Base-by-base conservation (phyloP, 768 basidiomycete species). In the Bullera alba region DNA sequence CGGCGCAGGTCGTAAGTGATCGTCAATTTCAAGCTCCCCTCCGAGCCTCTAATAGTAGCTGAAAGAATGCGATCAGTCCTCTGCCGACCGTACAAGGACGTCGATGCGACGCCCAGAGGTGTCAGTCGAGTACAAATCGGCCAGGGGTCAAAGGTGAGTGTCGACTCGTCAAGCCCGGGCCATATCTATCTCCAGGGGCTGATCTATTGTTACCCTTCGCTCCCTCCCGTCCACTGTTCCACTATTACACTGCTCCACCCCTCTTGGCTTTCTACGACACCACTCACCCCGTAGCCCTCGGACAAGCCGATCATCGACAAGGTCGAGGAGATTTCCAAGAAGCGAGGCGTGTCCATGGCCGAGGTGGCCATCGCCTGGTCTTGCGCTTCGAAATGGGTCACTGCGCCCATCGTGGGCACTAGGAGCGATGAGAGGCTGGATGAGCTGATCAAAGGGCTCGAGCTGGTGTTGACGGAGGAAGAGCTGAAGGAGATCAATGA, bases 321-420 rank as follows among this genome's bases (percentile, higher is more conserved):
- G 7, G 77, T 84, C 32, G 79, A 82, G 56, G 73, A 77, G 47
- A 69, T 84, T 41, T 78, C 81, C 3, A 79, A 79, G 58, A 75
- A 77, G 38, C 76, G 76, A 37, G 75, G 75, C 3, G 67, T 76
- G 5, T 76, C 73, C 26, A 84, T 84, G 83, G 79, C 80, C 0
- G 55, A 67, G 46, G 69, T 81, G 5, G 74, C 79, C 2, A 55
- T 80, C 22, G 79, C 80, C 12, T 83, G 81, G 81, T 68, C 74
- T 2, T 54, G 79, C 45, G 60, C 75, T 2, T 76, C 76, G 55
- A 71, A 75, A n/a, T 74, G 75, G 23, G 77, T 83, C 4, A 72
- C 80, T 0, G 81, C 81, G 1, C 82, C 82, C 0, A 81, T 83
- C 58, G 75, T 83, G 28, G 82, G 81, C 0, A 75, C 77, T 0